Evolutionary conservation across 140 eudicot genomes (phyloP).

Genomic region (Ambrosia hybrid): DNA sequence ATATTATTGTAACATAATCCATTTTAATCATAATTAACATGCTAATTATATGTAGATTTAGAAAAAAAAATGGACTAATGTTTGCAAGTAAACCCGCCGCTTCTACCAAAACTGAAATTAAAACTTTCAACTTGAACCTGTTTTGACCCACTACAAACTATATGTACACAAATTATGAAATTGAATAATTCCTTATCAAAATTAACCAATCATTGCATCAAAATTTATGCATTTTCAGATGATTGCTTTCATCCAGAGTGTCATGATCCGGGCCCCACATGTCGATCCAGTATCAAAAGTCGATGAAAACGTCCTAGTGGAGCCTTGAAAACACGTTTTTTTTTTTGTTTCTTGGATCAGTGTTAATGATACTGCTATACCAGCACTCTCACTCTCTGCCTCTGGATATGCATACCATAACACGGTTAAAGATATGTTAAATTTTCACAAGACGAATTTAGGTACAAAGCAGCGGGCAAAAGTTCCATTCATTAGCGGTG

Average conservation of each 20-base stretch:
- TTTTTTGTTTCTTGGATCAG: slow-evolving; percentile 27
- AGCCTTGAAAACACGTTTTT: slow-evolving; percentile 39
- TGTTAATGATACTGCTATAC: slow-evolving; percentile 12
- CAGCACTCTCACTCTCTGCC: slow-evolving; percentile 7
- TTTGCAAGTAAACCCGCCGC: background rate
- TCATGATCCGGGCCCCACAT: slow-evolving; percentile 48
- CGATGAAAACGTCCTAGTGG: slow-evolving; percentile 31
- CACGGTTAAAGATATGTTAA: slow-evolving; percentile 17
- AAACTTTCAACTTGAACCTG: background rate
- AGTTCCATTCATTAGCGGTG: slow-evolving; percentile 25
- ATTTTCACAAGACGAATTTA: slow-evolving; percentile 24
- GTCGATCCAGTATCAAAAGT: slow-evolving; percentile 31
- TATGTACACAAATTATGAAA: slow-evolving; percentile 5
- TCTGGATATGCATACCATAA: slow-evolving; percentile 26
- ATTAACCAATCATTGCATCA: background rate
- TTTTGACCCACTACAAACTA: background rate
- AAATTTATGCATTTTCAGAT: slow-evolving; percentile 38
- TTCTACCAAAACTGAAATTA: background rate
- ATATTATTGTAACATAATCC: background rate
- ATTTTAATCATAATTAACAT: background rate
- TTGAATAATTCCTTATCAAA: background rate
- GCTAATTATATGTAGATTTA: background rate
- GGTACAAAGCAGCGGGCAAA: slow-evolving; percentile 26
- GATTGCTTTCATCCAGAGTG: slow-evolving; percentile 61
- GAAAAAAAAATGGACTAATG: background rate